Percentiles rank a stretch among this genome's conserved stretches.
phyloP scores from a whole-genome alignment of 805 yeast genomes.

The Wickerhamiella dianesei region DNA sequence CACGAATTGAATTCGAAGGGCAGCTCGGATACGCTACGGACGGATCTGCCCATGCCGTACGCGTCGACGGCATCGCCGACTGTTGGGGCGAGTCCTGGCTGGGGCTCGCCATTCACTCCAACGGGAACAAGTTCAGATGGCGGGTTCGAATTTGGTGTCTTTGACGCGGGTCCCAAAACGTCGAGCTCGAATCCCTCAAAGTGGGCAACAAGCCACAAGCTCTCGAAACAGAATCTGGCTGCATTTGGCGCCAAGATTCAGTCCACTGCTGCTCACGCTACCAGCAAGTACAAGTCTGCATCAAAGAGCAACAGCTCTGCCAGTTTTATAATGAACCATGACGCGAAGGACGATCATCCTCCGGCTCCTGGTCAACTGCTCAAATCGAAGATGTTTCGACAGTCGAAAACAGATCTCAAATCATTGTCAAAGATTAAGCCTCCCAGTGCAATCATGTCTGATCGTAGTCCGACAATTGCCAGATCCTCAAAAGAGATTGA shows the following conservation, averaged over 20 bases:
- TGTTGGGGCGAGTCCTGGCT: neutral
- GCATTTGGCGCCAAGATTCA: slow-evolving; percentile 19
- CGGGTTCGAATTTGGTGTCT: neutral
- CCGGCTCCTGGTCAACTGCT: slow-evolving; percentile 8
- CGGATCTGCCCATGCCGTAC: neutral
- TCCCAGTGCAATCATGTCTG: slow-evolving; percentile 18
- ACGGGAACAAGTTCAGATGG: neutral
- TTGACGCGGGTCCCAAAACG: neutral
- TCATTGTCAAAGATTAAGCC: slow-evolving; percentile 16
- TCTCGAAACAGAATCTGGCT: slow-evolving; percentile 16
- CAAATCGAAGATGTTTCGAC: slow-evolving; percentile 26
- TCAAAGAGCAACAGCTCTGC: neutral
- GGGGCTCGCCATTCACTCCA: slow-evolving; percentile 1
- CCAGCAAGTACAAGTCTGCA: slow-evolving; percentile 8
- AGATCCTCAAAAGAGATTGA: slow-evolving; percentile 26
- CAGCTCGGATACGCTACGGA: neutral
- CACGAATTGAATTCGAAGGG: neutral
- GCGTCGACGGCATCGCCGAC: neutral
- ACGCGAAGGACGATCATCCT: neutral
- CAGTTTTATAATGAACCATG: slow-evolving; percentile 3
- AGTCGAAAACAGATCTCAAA: slow-evolving; percentile 21
- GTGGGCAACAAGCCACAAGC: slow-evolving; percentile 1
- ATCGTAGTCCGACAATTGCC: slow-evolving; percentile 24
- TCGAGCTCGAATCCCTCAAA: neutral
- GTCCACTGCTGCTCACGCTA: slow-evolving; percentile 23